Evolutionary conservation across 495 filamentous ascomycete genomes (phyloP), one percentile per base, ranked within the genome.

Genomic region (Hypoxylon intermedium): DNA sequence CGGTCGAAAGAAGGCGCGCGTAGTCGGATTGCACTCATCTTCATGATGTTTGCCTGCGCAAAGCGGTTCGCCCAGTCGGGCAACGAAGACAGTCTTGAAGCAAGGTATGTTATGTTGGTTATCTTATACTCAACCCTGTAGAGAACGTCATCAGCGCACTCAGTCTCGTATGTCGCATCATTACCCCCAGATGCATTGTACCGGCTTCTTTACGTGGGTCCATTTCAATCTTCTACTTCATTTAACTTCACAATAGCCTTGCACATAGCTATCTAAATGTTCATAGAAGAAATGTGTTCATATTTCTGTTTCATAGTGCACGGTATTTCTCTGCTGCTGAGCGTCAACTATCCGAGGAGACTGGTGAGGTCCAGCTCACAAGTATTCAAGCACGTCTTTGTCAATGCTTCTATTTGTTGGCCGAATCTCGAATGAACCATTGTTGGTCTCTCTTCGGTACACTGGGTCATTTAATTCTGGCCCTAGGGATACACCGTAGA

Each of bases 361-460:
- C 63, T n/a, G 73, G 75, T 6, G 63, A 65, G 6, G 53, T 66
- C 13, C 43, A 57, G 12, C 46, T 77, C 11, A 58, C 68, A 5
- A 75, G 67, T 46, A 68, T 76, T 11, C 75, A 77, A 58, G 75
- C 73, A 7, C 67, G 73, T 6, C 51, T 77, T 5, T 64, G 66
- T 12, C 74, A 72, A 48, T 77, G 75, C 24, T 69, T 74, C 49
- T 77, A 72, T 50, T 66, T 77, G 16, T 60, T 77, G 6, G 56
- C 67, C 9, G 67, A 70, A 44, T 75, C 72, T 3, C 60, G 69
- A 9, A 69, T 75, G 24, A 75, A 77, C 40, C 73, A 77, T 38
- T 74, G 72, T 50, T 73, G 71, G 63, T 69, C 57, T 53, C 62
- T 75, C 19, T 75, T 77, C 44, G 75, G 76, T 1, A 79, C 74